phyloP scores from a whole-genome alignment of 169 alveolate species.

The Cytauxzoon felis region DNA sequence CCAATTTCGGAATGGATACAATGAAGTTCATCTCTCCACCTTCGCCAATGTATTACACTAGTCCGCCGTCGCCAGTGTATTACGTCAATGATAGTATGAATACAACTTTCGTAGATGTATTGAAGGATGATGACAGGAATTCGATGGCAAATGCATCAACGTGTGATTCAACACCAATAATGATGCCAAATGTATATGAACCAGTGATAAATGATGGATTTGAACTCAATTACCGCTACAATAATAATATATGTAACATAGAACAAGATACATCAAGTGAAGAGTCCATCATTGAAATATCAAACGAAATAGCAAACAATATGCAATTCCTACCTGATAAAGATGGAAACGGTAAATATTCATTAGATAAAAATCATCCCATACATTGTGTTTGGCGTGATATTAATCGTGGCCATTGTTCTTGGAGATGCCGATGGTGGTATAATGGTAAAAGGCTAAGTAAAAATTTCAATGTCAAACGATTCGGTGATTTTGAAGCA shows the following conservation, averaged over 20 bases:
- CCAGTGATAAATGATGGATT: too few relatives aligned
- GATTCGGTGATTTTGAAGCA: conserved; percentile 73
- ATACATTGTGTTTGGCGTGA: conserved; percentile 78
- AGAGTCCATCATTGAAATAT: conserved; percentile 63
- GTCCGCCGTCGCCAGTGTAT: too few relatives aligned
- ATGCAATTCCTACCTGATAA: conserved; percentile 67
- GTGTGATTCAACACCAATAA: conserved; percentile 20
- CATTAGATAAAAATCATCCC: conserved; percentile 72
- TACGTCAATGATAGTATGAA: too few relatives aligned
- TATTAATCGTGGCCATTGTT: conserved; percentile 71
- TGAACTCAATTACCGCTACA: too few relatives aligned
- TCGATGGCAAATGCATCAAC: conserved; percentile 19
- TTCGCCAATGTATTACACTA: too few relatives aligned
- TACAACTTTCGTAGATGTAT: too few relatives aligned
- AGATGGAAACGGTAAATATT: conserved; percentile 65
- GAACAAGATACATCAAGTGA: conserved; percentile 22
- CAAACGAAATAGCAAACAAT: conserved; percentile 68
- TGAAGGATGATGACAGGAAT: conserved; percentile 4
- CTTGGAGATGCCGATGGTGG: conserved; percentile 81
- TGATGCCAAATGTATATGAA: too few relatives aligned
- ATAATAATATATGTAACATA: background rate
- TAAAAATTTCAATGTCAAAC: conserved; percentile 73
- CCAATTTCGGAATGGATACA: too few relatives aligned
- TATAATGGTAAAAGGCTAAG: conserved; percentile 74
- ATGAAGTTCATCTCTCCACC: too few relatives aligned